Evolutionary conservation across 1,284 basidiomycete species (phyloP), one percentile per base, ranked within the genome.

Genomic region (Cerioporus squamosus): DNA sequence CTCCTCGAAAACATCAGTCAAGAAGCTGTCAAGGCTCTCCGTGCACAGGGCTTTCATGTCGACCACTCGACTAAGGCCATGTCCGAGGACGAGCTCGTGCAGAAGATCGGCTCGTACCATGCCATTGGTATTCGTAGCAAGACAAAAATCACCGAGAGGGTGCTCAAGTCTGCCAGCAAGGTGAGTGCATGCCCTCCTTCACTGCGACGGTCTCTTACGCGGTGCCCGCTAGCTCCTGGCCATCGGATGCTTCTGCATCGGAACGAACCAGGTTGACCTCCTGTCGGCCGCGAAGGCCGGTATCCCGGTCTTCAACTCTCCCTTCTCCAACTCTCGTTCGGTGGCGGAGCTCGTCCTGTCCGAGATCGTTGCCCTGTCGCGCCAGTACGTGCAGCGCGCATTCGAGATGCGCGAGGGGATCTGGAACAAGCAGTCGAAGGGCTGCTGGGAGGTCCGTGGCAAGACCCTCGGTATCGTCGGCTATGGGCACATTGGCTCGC

Each of bases 211-310:
- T 29, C 22, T 44, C 40, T 17, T 15, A 39, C 9, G n/a, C 12
- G 15, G 46, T 23, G 26, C 29, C 18, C 55, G 31, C 5, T 69
- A 98, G 94, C 90, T 99, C 43, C 84, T 99, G 15, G 94, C 91
- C 68, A 95, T 99, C 63, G 97, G 97, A 42, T 99, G 97, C 77
- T 99, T 99, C 87, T 99, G 97, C 79, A 99, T 99, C 69, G 97
- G 97, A 58, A 97, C 95, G 61, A 99, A 99, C 78, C 97, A 99
- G 77, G 97, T 99, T 68, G 95, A 98, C 75, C 88, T 99, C 51
- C 66, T 76, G 44, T 86, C 91, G 4, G 95, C 97, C 39, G 88
- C 93, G 49, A 86, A 87, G 59, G 88, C 91, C 57, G 97, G 97
- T 67, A 93, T 99, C 65, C 94, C 96, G 39, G 97, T 99, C 55